Conservation (phyloP, 352 stramenopile genomes). For the Chrysophaeum taylorii region DNA sequence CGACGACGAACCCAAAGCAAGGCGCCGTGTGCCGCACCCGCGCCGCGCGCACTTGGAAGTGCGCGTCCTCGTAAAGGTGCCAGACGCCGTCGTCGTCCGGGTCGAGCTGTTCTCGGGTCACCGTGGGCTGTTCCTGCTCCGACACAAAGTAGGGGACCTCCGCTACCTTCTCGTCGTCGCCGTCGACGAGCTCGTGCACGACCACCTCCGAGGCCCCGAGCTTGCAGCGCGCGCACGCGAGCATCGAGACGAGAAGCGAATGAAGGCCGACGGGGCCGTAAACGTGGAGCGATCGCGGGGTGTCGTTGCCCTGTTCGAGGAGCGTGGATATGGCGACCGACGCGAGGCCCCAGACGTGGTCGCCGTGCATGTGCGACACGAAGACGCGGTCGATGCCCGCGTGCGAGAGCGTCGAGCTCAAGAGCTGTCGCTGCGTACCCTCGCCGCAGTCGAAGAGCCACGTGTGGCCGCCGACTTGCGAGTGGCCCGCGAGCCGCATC, state of each 20-base stretch:
- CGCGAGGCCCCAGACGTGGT: constrained; percentile 65
- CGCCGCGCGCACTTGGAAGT: constrained; percentile 47
- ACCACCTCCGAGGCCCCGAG: too few relatives aligned
- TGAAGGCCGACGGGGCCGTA: constrained; percentile 63
- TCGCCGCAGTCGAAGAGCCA: constrained; percentile 77
- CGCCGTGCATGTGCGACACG: constrained; percentile 64
- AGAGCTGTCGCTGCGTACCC: constrained; percentile 60
- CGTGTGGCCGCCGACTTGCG: constrained; percentile 40
- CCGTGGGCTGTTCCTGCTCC: too few relatives aligned
- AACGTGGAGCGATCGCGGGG: constrained; percentile 48
- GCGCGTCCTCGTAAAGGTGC: neutral
- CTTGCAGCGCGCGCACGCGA: constrained; percentile 49
- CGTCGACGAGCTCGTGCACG: too few relatives aligned
- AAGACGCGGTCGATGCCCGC: constrained; percentile 67
- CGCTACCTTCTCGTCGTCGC: too few relatives aligned
- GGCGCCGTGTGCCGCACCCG: constrained; percentile 61
- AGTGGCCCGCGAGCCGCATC: constrained; percentile 46
- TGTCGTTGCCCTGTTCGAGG: neutral
- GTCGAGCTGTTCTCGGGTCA: too few relatives aligned
- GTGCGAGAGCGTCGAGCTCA: constrained; percentile 58
- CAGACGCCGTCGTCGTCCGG: neutral
- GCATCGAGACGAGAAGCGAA: constrained; percentile 57
- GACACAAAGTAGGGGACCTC: too few relatives aligned
- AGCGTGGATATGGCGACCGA: constrained; percentile 32
- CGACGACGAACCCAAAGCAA: constrained; percentile 65